phyloP scores from a whole-genome alignment of 208 protist species.

The Leishmania lainsoni region DNA sequence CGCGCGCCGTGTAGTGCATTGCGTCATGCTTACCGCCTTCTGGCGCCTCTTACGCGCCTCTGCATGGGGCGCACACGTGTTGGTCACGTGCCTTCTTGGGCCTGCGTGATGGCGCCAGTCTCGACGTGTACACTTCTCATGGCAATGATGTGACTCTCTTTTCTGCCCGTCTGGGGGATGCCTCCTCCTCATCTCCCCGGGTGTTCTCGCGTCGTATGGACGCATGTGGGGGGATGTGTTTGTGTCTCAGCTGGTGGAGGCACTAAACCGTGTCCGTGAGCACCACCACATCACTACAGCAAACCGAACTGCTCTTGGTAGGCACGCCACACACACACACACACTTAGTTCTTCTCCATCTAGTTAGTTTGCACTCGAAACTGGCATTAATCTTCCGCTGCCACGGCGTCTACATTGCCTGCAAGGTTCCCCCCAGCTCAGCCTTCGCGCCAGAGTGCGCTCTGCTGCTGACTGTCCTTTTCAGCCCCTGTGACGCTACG shows the following conservation, averaged over 20 bases:
- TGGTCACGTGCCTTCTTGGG: not conserved
- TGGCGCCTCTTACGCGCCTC: not conserved
- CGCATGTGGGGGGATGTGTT: not conserved
- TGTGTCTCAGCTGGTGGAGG: not conserved
- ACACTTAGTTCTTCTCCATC: not conserved
- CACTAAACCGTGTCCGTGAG: not conserved
- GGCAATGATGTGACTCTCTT: not conserved
- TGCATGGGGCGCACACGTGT: not conserved
- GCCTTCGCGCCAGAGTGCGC: not conserved
- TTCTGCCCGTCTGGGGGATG: not conserved
- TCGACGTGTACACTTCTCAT: not conserved
- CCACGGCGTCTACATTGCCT: not conserved
- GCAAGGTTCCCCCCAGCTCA: not conserved
- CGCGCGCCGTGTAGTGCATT: too few species aligned
- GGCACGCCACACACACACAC: not conserved
- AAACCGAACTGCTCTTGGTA: not conserved
- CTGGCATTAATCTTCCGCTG: not conserved
- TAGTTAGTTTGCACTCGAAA: too few species aligned
- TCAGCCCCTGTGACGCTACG: not conserved
- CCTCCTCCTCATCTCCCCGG: not conserved
- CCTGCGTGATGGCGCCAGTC: not conserved
- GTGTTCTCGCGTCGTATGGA: not conserved
- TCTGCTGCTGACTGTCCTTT: not conserved
- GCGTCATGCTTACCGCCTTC: not conserved
- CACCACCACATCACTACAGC: not conserved